Percentiles rank a stretch among this genome's conserved stretches.
These are phyloP conservation scores for Fraxinus latifolia DNA, from an alignment of 305 asterid species.

Conservation along the genomic window DNA sequence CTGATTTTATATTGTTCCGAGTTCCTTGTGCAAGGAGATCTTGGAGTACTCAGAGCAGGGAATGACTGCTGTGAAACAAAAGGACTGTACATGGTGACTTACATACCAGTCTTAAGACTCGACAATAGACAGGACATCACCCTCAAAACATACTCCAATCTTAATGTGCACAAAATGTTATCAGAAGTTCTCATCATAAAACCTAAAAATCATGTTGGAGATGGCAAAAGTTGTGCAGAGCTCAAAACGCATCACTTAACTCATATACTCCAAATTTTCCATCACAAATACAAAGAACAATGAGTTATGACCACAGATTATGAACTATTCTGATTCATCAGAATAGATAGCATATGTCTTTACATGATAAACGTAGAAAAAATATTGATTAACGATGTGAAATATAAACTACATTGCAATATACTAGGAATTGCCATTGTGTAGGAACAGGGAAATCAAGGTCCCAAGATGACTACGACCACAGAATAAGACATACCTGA, in stretches of 20 bases:
- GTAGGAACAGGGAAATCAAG: background rate
- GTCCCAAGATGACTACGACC: background rate
- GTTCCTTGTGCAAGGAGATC: background rate
- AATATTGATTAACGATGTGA: background rate
- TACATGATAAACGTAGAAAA: background rate
- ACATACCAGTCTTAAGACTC: background rate
- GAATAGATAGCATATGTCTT: background rate
- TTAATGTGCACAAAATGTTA: background rate
- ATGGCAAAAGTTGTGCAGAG: background rate
- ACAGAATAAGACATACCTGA: constrained; percentile 56
- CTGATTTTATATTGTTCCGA: background rate
- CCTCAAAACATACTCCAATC: background rate
- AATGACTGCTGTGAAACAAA: background rate
- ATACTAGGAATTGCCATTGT: background rate
- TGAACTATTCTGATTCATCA: background rate
- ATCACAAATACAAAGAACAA: background rate
- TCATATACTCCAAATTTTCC: background rate
- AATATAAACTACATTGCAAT: constrained; percentile 9
- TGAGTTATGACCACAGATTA: background rate
- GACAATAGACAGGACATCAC: background rate
- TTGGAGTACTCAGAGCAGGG: background rate
- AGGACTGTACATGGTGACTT: background rate
- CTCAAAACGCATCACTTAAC: background rate
- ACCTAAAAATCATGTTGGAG: background rate
- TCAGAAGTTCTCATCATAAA: background rate